Evolutionary conservation across 345 rosid species (phyloP), one percentile per base, ranked within the genome.

Genomic region (Erodium maritimum): DNA sequence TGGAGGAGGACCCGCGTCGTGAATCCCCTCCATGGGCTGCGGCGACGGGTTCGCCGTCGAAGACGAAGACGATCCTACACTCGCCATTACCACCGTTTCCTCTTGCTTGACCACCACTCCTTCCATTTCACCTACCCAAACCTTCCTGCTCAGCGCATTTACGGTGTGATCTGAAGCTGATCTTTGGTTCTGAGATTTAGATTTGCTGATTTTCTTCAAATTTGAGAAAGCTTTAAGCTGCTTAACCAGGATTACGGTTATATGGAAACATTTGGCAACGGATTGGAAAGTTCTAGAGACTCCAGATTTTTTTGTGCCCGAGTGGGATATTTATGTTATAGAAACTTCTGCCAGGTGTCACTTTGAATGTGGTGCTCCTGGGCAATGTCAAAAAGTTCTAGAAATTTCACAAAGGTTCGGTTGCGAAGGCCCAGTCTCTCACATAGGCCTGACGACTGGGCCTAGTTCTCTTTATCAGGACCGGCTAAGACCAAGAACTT

Each of bases 1-100:
- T 1, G 94, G 90, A 5, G 90, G 90, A 16, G 96, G 94, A 14
- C 94, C 96, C 5, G 62, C 71, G 52, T 90, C 96, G 59, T 81
- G 68, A 2, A 90, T 69, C 5, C 96, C 88, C 69, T 83, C 87
- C 65, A 76, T 69, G 25, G 97, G 96, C 69, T 58, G 81, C n/a
- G 94, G 86, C 0, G 79, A 75, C 55, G 76, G 70, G 0, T 79
- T 77, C 0, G 82, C 76, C 2, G 85, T 75, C 0, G 33, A 25
- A 3, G 33, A 25, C 33, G 85, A 78, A 0, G 77, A 66, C 2
- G 79, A 70, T 0, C 75, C 73, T 0, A 20, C 61, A 1, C 66
- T 48, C 23, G 2, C 34, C 23, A 24, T 56, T 0, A 70, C 56
- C 79, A 67, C 73, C 0, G 77, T 73, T 20, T 82, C 82, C 68